Evolutionary conservation across 352 stramenopile species (phyloP).

Genomic region (Phytopythium montanum): DNA sequence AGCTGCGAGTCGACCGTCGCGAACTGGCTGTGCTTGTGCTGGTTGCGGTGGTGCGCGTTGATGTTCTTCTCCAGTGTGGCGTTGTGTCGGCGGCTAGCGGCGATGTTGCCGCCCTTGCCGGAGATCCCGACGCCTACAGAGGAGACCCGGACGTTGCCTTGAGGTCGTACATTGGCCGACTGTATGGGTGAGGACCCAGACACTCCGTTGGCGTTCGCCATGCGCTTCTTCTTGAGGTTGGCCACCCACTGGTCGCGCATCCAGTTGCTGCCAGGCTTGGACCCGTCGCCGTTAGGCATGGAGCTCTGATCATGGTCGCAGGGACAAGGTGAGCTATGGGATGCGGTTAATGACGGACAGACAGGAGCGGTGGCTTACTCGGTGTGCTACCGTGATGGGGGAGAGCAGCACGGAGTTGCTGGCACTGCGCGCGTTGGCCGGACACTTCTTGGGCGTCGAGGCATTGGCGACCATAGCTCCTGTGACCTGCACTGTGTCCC

Average conservation of each 20-base stretch:
- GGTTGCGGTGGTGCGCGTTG: slow-evolving; percentile 26
- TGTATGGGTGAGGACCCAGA: slow-evolving; percentile 8
- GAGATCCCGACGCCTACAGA: background rate
- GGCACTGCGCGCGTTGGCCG: slow-evolving; percentile 15
- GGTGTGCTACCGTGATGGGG: slow-evolving; percentile 46
- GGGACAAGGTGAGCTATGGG: slow-evolving; percentile 5
- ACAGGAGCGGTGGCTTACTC: slow-evolving; percentile 19
- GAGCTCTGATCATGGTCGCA: slow-evolving; percentile 26
- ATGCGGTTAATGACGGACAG: background rate
- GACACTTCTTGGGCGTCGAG: slow-evolving; percentile 23
- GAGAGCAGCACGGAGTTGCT: slow-evolving; percentile 33
- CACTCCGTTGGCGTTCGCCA: slow-evolving; percentile 22
- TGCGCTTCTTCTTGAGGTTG: slow-evolving; percentile 77
- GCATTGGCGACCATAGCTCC: slow-evolving; percentile 23
- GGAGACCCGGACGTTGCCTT: slow-evolving; percentile 2
- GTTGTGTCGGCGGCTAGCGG: background rate
- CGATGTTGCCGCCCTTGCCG: background rate
- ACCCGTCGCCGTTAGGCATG: slow-evolving; percentile 26
- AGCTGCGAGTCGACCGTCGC: slow-evolving; percentile 12
- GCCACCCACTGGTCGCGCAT: slow-evolving; percentile 84
- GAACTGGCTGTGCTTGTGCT: slow-evolving; percentile 29
- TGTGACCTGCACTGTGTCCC: slow-evolving; percentile 5
- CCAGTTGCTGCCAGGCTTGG: slow-evolving; percentile 44
- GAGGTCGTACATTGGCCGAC: background rate
- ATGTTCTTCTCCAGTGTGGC: slow-evolving; percentile 29